A percentile compares a stretch with the other conserved stretches of the same genome.
phyloP scores from a whole-genome alignment of 2,329 filamentous ascomycete species.

The Fusarium citri region DNA sequence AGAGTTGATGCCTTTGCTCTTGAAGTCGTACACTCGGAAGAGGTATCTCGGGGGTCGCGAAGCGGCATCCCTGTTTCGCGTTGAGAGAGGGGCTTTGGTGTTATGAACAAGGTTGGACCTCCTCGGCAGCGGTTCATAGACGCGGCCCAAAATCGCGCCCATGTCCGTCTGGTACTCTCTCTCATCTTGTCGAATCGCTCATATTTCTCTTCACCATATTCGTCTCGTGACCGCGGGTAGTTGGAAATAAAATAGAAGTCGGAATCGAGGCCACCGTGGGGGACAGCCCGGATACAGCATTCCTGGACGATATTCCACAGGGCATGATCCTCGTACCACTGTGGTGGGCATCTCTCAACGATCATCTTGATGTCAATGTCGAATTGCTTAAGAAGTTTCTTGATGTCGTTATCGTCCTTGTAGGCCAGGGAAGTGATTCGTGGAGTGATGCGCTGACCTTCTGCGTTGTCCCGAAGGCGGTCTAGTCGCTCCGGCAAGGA shows the following conservation, averaged over 20 bases:
- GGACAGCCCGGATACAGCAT: neutral
- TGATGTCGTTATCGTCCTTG: too few relatives aligned
- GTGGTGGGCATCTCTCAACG: too few relatives aligned
- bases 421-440: too few relatives aligned
- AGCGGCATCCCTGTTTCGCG: too few relatives aligned
- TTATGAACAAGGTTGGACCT: neutral
- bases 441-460: too few relatives aligned
- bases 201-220: too few relatives aligned
- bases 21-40: too few relatives aligned
- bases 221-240: too few relatives aligned
- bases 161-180: neutral
- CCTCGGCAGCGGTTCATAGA: neutral
- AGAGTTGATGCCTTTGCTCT: too few relatives aligned
- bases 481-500: too few relatives aligned
- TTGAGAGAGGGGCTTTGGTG: rapidly evolving
- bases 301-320: neutral
- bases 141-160: neutral
- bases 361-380: neutral
- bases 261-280: neutral
- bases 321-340: neutral
- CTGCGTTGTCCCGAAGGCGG: neutral
- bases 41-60: too few relatives aligned
- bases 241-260: neutral
- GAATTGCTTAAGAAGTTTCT: neutral
- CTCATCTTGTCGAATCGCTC: too few relatives aligned